These are phyloP conservation scores for Xylariaceae sp. DNA, from an alignment of 2,329 filamentous ascomycete genomes.

Conservation along the genomic window DNA sequence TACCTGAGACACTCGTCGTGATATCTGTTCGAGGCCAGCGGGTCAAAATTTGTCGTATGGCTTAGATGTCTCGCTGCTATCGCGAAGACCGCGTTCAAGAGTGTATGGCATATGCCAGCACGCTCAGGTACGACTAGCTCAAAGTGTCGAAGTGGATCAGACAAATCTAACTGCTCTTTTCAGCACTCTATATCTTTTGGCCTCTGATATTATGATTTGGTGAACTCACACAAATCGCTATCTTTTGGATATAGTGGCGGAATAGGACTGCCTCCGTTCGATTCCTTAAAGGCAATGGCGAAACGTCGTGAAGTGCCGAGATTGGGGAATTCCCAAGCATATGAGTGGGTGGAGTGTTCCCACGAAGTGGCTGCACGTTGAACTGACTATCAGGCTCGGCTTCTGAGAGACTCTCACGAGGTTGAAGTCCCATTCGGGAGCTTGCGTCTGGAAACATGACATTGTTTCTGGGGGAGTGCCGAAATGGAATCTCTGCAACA, in stretches of 20 bases:
- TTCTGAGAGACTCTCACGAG: constrained; percentile 5
- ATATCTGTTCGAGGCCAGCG: constrained; percentile 54
- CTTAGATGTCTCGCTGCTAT: constrained; percentile 58
- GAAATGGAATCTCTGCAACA: neutral
- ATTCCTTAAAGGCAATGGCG: constrained; percentile 35
- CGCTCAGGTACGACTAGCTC: constrained; percentile 55
- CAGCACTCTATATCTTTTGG: constrained; percentile 11
- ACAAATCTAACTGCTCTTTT: constrained; percentile 36
- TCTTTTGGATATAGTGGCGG: constrained; percentile 41
- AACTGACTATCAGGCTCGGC: constrained; percentile 12
- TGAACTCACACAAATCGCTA: constrained; percentile 40
- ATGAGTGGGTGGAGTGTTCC: constrained; percentile 7
- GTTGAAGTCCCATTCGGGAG: constrained; percentile 1
- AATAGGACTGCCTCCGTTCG: constrained; percentile 39
- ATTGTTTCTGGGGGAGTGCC: constrained; percentile 3
- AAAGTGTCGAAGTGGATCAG: constrained; percentile 49
- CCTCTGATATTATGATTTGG: neutral
- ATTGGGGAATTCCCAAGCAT: constrained; percentile 14
- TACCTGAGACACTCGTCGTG: constrained; percentile 56
- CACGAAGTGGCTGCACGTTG: constrained; percentile 8
- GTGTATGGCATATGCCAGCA: constrained; percentile 52
- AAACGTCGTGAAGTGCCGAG: constrained; percentile 24
- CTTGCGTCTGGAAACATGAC: constrained; percentile 5
- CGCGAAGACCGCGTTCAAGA: constrained; percentile 61
- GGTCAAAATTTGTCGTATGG: constrained; percentile 50